Evolutionary conservation across 139 green algal genomes (phyloP), one percentile per base, ranked within the genome.

Genomic region (Picochlorum costavermella): DNA sequence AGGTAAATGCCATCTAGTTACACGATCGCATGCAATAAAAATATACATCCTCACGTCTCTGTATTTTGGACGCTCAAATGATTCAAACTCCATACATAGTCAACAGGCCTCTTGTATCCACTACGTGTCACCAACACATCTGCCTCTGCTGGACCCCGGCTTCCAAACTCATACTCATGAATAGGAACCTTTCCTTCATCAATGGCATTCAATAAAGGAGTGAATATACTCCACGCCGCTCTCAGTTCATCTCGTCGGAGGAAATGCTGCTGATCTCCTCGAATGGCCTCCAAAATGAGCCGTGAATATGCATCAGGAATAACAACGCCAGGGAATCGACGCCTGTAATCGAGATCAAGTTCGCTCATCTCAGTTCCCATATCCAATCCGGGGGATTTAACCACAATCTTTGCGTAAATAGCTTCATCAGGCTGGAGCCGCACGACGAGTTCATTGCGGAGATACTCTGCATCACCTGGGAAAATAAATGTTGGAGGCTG

Each of bases 241-340:
- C 85, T 71, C 72, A 96, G 81, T 82, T 96, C 89, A 61, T 96
- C 89, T 26, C 88, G 76, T 30, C 92, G 83, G 37, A 98, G 86
- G 81, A 98, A 98, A 75, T 97, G 89, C 78, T 96, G 86, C 70
- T 96, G 88, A 72, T 98, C 89, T 29, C 92, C 91, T 48, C 78
- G 67, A 30, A 97, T 87, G 61, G 76, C 83, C 62, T 97, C 92
- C 55, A 97, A 79, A 63, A 97, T 94, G 55, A 97, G 86, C 14
- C 89, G 76, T 73, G 96, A 89, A 68, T 97, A 97, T 29, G 91
- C 90, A 40, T 96, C 90, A 3, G 91, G 91, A 61, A 97, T 96
- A 69, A 77, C 65, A 2, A 84, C 72, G 11, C 74, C 74, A 1
- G 55, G 48, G 48, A 79, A 85, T 33, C 78, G 62, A 13, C 43